Evolutionary conservation across 2,329 filamentous ascomycete genomes (phyloP).

Genomic region (Monilinia polystroma): DNA sequence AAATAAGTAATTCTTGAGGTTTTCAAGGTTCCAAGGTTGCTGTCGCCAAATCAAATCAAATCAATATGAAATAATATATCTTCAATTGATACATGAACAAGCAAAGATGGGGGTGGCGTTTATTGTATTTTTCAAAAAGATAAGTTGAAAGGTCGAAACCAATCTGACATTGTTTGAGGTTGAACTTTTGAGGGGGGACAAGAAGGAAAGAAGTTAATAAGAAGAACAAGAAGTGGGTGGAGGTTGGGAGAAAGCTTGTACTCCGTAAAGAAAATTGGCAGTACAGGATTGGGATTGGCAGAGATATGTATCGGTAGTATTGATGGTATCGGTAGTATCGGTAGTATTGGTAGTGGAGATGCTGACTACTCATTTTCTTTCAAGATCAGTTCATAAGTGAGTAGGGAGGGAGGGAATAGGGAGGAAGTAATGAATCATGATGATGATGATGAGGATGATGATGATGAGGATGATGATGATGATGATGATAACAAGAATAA

Average conservation of each 20-base stretch:
- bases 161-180: constrained; percentile 12
- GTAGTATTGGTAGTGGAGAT: not conserved
- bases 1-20: not conserved
- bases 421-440: too few species aligned
- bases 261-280: not conserved
- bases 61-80: too few species aligned
- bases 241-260: not conserved
- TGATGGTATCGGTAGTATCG: too few species aligned
- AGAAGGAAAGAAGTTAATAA: constrained; percentile 1
- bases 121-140: not conserved
- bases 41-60: too few species aligned
- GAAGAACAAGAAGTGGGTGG: not conserved
- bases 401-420: too few species aligned
- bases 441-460: too few species aligned
- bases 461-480: too few species aligned
- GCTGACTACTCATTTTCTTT: not conserved
- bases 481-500: too few species aligned
- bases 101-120: not conserved
- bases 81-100: not conserved
- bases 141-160: constrained; percentile 22
- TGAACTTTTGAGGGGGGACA: constrained; percentile 7
- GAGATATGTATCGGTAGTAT: too few species aligned
- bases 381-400: not conserved
- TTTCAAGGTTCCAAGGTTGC: too few species aligned
- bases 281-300: too few species aligned